Evolutionary conservation across 2,329 filamentous ascomycete species (phyloP), one percentile per base, ranked within the genome.

Genomic region (Rhexocercosporidium sp.): DNA sequence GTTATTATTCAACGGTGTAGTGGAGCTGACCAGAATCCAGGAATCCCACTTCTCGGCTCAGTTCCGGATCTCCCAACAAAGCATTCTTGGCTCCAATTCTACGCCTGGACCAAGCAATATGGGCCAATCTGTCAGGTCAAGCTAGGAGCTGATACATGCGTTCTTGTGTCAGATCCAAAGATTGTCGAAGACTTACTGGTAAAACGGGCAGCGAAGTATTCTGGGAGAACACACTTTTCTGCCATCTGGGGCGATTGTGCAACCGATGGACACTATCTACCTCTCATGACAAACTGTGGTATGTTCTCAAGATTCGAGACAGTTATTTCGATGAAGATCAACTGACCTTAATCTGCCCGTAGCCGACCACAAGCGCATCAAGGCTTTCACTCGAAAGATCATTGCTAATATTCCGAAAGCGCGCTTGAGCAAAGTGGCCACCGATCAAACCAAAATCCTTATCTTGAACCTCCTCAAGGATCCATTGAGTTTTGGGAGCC

Each of bases 81-180:
- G 39, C 62, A 81, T 69, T 78, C 75, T 27, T 83, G 81, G 81
- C 68, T 81, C 18, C 78, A 81, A 62, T 82, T 82, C 73, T 72
- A 77, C 16, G 72, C 77, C 29, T 81, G 78, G 76, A 72, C 75
- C 27, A 70, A 78, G 18, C 66, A 75, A 61, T 77, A 79, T 63
- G 77, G 82, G 1, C 76, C 79, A 5, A 78, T 86, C 34, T 83
- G 80, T 69, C 78, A 79, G 11, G 73, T 84, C 37, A 78, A 79
- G 47, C 79, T 85, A 61, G 80, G 80, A 6, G 82, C 80, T 18
- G 72, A 75, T 12, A 75, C 75, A 22, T 76, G 79, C 57, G 73
- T 80, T 59, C 70, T 82, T 31, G 74, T 82, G 22, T 78, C 78
- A 34, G 77, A 75, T 9, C 78, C 80, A 59, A 76, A 79, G 41